phyloP scores from a whole-genome alignment of 2,329 filamentous ascomycete species.

The Aspergillus sp. region DNA sequence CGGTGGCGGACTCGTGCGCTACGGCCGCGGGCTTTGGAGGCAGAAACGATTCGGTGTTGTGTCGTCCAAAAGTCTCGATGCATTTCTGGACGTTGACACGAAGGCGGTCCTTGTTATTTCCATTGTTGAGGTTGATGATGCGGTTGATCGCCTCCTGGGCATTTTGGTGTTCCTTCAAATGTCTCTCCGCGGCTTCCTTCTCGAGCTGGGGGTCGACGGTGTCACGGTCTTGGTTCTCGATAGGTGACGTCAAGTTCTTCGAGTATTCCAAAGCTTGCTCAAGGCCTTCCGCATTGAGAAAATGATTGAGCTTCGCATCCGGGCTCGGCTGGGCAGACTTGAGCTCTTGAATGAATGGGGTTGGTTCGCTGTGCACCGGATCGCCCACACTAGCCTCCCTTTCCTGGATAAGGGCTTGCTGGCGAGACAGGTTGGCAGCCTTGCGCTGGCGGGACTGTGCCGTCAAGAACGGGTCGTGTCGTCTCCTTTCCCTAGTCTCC shows the following conservation, averaged over 20 bases:
- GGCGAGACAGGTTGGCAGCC: constrained; percentile 73
- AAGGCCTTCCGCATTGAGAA: constrained; percentile 65
- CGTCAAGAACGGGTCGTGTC: constrained; percentile 76
- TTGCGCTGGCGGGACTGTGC: constrained; percentile 80
- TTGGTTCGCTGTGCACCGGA: constrained; percentile 71
- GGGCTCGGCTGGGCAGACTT: constrained; percentile 11
- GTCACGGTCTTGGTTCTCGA: constrained; percentile 23
- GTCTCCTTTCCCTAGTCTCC: constrained; percentile 60
- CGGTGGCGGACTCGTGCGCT: constrained; percentile 37
- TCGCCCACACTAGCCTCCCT: constrained; percentile 66
- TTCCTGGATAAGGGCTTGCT: constrained; percentile 61
- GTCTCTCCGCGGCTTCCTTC: constrained; percentile 35
- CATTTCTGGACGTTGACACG: constrained; percentile 81
- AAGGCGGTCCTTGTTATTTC: constrained; percentile 70
- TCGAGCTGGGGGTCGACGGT: constrained; percentile 34
- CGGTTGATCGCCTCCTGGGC: constrained; percentile 72
- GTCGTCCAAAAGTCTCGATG: constrained; percentile 82
- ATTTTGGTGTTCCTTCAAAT: constrained; percentile 57
- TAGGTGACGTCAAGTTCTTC: constrained; percentile 53
- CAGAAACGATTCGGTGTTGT: constrained; percentile 74
- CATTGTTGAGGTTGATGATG: constrained; percentile 73
- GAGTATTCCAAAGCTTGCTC: constrained; percentile 63
- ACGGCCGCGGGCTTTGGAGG: constrained; percentile 51
- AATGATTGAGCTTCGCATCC: constrained; percentile 64
- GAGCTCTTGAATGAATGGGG: constrained; percentile 64